Percentiles rank a stretch among this genome's conserved stretches.
phyloP scores from a whole-genome alignment of 768 basidiomycete species.

The Hypholoma fasciculare region DNA sequence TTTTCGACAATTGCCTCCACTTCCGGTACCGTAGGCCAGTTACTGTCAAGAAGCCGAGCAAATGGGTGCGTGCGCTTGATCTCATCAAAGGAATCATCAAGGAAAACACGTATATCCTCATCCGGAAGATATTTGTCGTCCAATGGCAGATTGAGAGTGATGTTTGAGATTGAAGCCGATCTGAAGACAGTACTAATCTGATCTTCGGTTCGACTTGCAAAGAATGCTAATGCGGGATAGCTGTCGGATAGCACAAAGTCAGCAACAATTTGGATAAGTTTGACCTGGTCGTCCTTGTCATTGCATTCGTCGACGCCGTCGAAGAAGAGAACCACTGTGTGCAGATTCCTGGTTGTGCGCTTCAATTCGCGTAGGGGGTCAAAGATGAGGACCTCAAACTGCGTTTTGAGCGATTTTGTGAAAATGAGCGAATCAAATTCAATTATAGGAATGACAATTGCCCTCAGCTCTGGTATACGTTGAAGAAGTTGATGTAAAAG shows the following conservation, averaged over 20 bases:
- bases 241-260: neutral
- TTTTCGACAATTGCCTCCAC: neutral
- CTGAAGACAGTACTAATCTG: neutral
- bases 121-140: neutral
- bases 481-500: neutral
- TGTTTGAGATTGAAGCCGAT: neutral
- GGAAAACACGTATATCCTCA: neutral
- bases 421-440: neutral
- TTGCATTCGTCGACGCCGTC: neutral
- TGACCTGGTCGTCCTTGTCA: neutral
- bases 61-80: neutral
- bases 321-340: neutral
- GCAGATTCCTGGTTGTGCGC: neutral
- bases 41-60: neutral
- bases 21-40: neutral
- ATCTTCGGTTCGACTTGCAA: neutral
- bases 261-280: neutral
- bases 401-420: neutral
- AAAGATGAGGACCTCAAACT: neutral
- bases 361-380: neutral
- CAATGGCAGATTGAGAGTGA: neutral
- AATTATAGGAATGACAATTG: neutral
- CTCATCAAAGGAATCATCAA: neutral
- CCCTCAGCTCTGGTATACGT: neutral
- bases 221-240: neutral